Base-by-base conservation (phyloP, 1,284 basidiomycete genomes). In the Pterula multifida region DNA sequence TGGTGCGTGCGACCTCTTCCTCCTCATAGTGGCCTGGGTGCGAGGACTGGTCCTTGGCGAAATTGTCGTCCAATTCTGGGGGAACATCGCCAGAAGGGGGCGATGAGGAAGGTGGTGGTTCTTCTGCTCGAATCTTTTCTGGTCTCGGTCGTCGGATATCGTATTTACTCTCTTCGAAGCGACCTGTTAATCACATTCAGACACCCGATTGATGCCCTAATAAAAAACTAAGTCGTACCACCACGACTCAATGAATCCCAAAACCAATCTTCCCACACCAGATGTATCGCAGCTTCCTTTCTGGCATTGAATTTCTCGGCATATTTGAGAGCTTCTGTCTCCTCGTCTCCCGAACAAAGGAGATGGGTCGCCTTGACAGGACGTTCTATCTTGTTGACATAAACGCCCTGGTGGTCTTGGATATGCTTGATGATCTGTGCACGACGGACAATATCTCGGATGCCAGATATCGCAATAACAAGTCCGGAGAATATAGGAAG, bases 251-350 rank as follows among this genome's bases (percentile, higher is more conserved):
- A 55, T 26, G 72, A 88, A 56, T 90, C 88, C 81, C 83, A 85
- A 54, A 91, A 84, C 87, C 87, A 91, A 53, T 89, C 86, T 55
- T 87, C 85, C 81, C 87, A 90, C 1, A 91, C 77, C 1, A 89
- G 66, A 47, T 74, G 70, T 32, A 90, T 83, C 44, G 74, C 68
- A 0, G 79, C 80, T 57, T 86, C 82, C 13, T 79, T 71, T 23
- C 66, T 62, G 47, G 69, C 61, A 58, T 86, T 85, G 59, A 85
- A 80, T 61, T 83, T 82, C 52, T 78, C 70, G 1, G 81, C 78
- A 56, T 81, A 81, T 21, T 67, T 67, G 9, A 6, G 9, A 72
- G 79, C 81, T 55, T 73, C 68, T 54, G 51, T 64, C 51, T 66
- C 73, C 39, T 42, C 21, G 4, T 6, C 9, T 42, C 4, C 39